Base-by-base conservation (phyloP, 495 filamentous ascomycete genomes). In the Diplogelasinospora grovesii region DNA sequence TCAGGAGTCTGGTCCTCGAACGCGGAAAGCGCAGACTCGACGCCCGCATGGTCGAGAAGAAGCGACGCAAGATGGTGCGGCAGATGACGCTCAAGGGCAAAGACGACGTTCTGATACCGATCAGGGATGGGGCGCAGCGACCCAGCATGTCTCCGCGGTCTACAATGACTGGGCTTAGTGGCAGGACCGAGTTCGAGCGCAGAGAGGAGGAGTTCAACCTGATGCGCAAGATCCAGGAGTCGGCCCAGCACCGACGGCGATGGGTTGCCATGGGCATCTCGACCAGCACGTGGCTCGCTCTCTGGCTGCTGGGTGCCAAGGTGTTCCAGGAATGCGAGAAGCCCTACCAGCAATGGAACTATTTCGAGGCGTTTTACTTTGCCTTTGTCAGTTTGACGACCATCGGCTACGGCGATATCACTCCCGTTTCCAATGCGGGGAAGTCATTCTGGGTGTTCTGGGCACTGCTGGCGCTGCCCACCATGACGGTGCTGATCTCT, bases 391-490 rank as follows among this genome's bases (percentile, higher is more conserved):
- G 79, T 3, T 71, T 94, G 23, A 68, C 89, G 5, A 94, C 89
- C 1, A 86, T 95, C 36, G 89, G 89, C 0, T 95, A 89, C 50
- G 89, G 89, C 3, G 86, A 94, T 46, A 68, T 80, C 22, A 76
- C 74, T 22, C 84, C 82, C 0, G 60, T 75, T 6, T 85, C 78
- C 22, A 86, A 84, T 46, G 69, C 79, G 2, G 85, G 83, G 1
- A 85, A 80, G 52, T 63, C 83, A 0, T 90, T 93, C 54, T 95
- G 92, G 62, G 83, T 97, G 6, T 78, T 94, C 46, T 97, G 89
- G 89, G 83, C 83, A 16, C 61, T 95, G 3, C 72, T 94, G 3
- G 86, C 88, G 2, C 66, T 95, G 2, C 89, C 89, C 1, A 78
- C 82, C 3, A 75, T 89, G 54, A 94, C 89, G 0, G 80, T 92